A percentile compares a stretch with the other conserved stretches of the same genome.
phyloP scores from a whole-genome alignment of 116 monocot genomes.

The Iris pallida region DNA sequence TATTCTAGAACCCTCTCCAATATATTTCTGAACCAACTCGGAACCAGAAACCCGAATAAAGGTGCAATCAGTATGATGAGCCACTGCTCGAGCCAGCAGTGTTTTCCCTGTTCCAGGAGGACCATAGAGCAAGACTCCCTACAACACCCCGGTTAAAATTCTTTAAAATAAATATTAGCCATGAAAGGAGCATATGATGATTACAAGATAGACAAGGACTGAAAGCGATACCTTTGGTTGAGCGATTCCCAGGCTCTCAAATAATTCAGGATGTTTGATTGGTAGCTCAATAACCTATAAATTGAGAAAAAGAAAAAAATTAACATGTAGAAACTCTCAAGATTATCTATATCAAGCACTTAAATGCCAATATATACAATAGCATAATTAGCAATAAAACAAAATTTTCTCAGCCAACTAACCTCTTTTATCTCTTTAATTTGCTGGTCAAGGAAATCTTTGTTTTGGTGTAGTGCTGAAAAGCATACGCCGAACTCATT shows the following conservation, averaged over 20 bases:
- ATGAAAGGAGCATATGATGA: not conserved
- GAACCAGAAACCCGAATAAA: conserved; percentile 98
- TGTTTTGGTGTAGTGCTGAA: too few relatives aligned
- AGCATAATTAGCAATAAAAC: too few relatives aligned
- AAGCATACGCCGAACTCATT: too few relatives aligned
- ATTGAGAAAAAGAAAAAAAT: too few relatives aligned
- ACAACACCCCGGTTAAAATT: conserved; percentile 2
- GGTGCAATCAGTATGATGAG: conserved; percentile 98
- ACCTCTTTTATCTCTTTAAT: conserved; percentile 99
- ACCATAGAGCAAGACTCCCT: conserved; percentile 97
- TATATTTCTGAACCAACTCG: too few relatives aligned
- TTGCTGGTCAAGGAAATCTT: conserved; percentile 98
- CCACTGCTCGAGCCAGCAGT: conserved; percentile 85
- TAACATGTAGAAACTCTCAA: too few relatives aligned
- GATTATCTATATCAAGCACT: too few relatives aligned
- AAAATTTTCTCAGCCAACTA: conserved; percentile 1
- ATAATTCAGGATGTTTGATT: conserved; percentile 73
- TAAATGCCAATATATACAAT: not conserved
- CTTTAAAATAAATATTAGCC: not conserved
- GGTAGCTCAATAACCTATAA: conserved; percentile 60
- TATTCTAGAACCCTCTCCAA: conserved; percentile 98
- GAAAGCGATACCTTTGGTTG: conserved; percentile 87
- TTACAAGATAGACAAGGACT: not conserved
- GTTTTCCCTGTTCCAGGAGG: conserved; percentile 98
- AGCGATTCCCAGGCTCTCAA: too few relatives aligned